These are phyloP conservation scores for Taphrina pruni DNA, from an alignment of 1,139 yeast genomes.

Conservation along the genomic window DNA sequence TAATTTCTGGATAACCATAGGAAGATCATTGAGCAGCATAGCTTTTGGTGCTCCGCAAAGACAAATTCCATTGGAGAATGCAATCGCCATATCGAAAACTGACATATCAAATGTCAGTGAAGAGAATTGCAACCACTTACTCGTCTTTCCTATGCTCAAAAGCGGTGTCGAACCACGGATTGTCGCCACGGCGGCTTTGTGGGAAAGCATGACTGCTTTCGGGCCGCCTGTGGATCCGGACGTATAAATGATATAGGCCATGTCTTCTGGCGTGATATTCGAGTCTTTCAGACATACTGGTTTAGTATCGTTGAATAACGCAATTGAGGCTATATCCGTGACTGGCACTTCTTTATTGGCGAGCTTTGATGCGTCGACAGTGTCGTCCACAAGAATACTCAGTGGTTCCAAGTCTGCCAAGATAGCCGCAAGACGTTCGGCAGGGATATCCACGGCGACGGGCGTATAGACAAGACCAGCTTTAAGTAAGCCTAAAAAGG, in stretches of 20 bases:
- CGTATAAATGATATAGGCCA: slow-evolving; percentile 46
- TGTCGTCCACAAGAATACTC: slow-evolving; percentile 3
- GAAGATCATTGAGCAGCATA: slow-evolving; percentile 44
- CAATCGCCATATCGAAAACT: slow-evolving; percentile 46
- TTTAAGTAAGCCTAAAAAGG: slow-evolving; percentile 44
- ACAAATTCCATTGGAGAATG: slow-evolving; percentile 46
- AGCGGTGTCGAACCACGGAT: slow-evolving; percentile 42
- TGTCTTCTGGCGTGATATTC: slow-evolving; percentile 8
- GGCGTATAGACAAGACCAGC: slow-evolving; percentile 47
- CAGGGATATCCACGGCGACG: slow-evolving; percentile 44
- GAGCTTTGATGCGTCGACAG: neutral
- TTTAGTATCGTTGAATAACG: neutral
- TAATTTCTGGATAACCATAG: slow-evolving; percentile 42
- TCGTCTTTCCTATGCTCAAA: slow-evolving; percentile 22
- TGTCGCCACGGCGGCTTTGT: slow-evolving; percentile 45
- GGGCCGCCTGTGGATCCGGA: slow-evolving; percentile 47
- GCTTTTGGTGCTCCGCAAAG: slow-evolving; percentile 44
- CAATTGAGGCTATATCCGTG: neutral
- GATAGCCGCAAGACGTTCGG: slow-evolving; percentile 42
- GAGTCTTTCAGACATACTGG: neutral
- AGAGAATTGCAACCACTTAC: slow-evolving; percentile 45
- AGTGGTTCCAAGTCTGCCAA: slow-evolving; percentile 40
- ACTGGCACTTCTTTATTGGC: neutral
- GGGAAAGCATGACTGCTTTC: slow-evolving; percentile 46
- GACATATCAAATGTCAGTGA: slow-evolving; percentile 47